These are phyloP conservation scores for Funneliformis geosporum DNA, from an alignment of 192 early-diverging fungal genomes.

Conservation along the genomic window DNA sequence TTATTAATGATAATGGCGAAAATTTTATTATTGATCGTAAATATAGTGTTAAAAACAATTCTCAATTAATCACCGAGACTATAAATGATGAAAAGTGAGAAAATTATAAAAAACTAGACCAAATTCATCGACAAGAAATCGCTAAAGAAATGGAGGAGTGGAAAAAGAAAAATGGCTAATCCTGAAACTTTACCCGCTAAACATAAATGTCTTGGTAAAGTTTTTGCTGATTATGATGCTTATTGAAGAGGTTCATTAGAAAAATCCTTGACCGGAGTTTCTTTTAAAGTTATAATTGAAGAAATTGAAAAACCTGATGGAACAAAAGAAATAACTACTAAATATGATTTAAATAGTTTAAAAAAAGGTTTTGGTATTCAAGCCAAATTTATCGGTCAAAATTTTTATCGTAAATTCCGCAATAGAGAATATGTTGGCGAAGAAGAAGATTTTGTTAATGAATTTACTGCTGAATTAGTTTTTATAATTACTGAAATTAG, in stretches of 20 bases:
- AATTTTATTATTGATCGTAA: conserved; percentile 28
- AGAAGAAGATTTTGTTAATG: conserved; percentile 17
- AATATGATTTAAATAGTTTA: too few relatives aligned
- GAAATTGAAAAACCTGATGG: too few relatives aligned
- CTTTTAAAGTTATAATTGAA: too few relatives aligned
- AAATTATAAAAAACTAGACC: conserved; percentile 14
- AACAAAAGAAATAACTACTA: too few relatives aligned
- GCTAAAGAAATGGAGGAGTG: conserved; percentile 14
- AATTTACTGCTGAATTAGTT: conserved; percentile 12
- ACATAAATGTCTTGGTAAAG: too few relatives aligned
- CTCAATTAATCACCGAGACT: conserved; percentile 12
- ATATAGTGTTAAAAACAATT: conserved; percentile 14
- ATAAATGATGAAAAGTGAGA: neutral
- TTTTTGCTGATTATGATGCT: too few relatives aligned
- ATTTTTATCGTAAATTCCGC: conserved; percentile 10
- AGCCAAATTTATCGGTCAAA: neutral
- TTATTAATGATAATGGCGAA: conserved; percentile 20
- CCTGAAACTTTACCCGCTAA: neutral
- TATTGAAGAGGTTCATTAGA: too few relatives aligned
- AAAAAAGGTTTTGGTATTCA: conserved; percentile 12
- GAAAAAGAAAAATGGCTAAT: conserved; percentile 5
- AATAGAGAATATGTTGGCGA: conserved; percentile 14
- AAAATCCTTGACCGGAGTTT: too few relatives aligned
- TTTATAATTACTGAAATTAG: conserved; percentile 12
- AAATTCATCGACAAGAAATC: conserved; percentile 26